Evolutionary conservation across 2,329 filamentous ascomycete species (phyloP).

Genomic region (Scedosporium boydii): DNA sequence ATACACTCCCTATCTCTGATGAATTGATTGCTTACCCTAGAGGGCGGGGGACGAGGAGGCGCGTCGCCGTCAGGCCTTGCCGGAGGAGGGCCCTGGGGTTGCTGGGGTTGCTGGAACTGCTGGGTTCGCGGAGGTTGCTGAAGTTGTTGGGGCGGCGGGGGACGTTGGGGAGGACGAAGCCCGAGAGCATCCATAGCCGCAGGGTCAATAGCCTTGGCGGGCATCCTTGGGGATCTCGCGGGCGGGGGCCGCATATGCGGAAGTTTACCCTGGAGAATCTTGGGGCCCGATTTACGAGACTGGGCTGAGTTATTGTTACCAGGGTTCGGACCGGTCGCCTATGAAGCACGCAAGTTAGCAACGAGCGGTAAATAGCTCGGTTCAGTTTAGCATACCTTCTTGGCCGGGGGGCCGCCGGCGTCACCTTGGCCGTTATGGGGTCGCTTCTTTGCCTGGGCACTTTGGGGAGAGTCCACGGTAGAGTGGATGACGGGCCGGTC

Average conservation of each 20-base stretch:
- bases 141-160: conserved; percentile 14
- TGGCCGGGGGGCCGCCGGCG: conserved; percentile 19
- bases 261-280: conserved; percentile 3
- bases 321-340: conserved; percentile 17
- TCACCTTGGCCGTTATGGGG: conserved; percentile 26
- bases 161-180: conserved; percentile 34
- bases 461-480: conserved; percentile 13
- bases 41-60: not conserved
- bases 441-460: conserved; percentile 30
- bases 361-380: not conserved
- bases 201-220: conserved; percentile 26
- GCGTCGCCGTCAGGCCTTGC: not conserved
- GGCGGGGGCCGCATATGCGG: not conserved
- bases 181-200: conserved; percentile 44
- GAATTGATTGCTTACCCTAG: not conserved
- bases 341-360: conserved; percentile 12
- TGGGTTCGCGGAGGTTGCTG: not conserved
- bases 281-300: not conserved
- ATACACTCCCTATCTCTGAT: not conserved
- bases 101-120: not conserved
- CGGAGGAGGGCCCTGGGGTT: not conserved
- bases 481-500: conserved; percentile 31
- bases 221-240: not conserved
- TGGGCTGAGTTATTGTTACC: conserved; percentile 16
- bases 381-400: conserved; percentile 26